Evolutionary conservation across 306 rosid genomes (phyloP), one percentile per base, ranked within the genome.

Genomic region (Myrica gale): DNA sequence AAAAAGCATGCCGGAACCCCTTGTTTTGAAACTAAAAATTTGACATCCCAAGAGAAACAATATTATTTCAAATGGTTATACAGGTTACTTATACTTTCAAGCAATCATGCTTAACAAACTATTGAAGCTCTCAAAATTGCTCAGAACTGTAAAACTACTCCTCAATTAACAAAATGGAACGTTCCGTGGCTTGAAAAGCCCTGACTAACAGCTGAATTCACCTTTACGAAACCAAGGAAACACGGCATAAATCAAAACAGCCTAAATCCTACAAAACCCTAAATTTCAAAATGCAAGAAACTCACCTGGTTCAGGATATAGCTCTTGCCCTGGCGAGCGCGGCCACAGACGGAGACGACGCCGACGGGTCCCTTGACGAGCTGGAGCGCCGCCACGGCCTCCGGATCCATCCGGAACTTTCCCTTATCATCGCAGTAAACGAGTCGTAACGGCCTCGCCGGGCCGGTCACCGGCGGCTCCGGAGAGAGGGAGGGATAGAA

Each of bases 241-340:
- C 48, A 42, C 17, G n/a, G 7, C 70, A 42, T 23, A 15, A 65
- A 7, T 12, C 70, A 42, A 17, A 15, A 12, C 9, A 17, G 0
- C 3, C 48, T 19, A 12, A 62, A 17, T 7, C 9, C 13, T 55
- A 26, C 5, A 16, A 43, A 76, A 73, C 66, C 88, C 88, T 82
- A 85, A 72, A 47, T 12, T 39, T 21, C n/a, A 73, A 2, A 48
- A 60, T 53, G 42, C 6, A 42, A 41, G 76, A 60, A 5, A 53
- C 26, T 62, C 26, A 92, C 98, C 97, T 90, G 98, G 62, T 95
- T 95, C 11, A 95, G 76, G 41, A 95, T 90, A 69, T 78, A 95
- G 77, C 97, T 95, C 86, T 95, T 95, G 48, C 98, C 98, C 82
- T 92, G 97, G 62, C 98, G 97, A 78, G 97, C 97, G 5, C 97